Base-by-base conservation (phyloP, 2,329 filamentous ascomycete genomes). In the Paecilomyces fulvus region DNA sequence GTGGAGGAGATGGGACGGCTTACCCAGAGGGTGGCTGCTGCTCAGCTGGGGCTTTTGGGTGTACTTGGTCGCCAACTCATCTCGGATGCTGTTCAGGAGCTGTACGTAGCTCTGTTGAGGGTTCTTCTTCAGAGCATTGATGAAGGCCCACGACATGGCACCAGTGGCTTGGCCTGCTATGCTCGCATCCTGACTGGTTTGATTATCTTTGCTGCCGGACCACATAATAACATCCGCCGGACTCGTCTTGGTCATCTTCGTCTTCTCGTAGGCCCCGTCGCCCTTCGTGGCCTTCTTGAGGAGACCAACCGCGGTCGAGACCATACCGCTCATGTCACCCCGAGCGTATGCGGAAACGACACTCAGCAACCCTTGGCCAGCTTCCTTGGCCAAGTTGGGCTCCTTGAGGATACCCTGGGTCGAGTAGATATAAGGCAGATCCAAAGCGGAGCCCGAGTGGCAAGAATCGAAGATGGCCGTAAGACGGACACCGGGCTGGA, bases 111-210 rank as follows among this genome's bases (percentile, higher is more conserved):
- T 96, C 78, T 97, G 94, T 70, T 95, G 87, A 0, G 90, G 90
- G 69, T 95, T 95, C 78, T 92, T 90, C 79, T 89, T 92, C 67
- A 97, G 81, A 20, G 92, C 87, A 1, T 82, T 85, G 72, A 99
- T 94, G 73, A 99, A 99, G 1, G 94, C 94, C 85, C 89, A 96
- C 3, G 91, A 96, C 94, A 99, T 97, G 73, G 94, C 94, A 55
- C 94, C 94, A 0, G 94, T 99, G 31, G 94, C 92, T 75, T 96
- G 83, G 56, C 90, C 85, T 49, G 82, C 84, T 63, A 97, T 96
- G 28, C 85, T 89, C 11, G 94, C 92, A 72, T 99, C 94, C 75
- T 90, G 89, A 58, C 91, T 95, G 65, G 94, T 99, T 75, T 97
- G 94, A 59, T 87, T 84, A 70, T 99, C 94, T 75, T 96, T 96